phyloP scores from a whole-genome alignment of 257 asterid genomes.

The Scutellaria barbata region DNA sequence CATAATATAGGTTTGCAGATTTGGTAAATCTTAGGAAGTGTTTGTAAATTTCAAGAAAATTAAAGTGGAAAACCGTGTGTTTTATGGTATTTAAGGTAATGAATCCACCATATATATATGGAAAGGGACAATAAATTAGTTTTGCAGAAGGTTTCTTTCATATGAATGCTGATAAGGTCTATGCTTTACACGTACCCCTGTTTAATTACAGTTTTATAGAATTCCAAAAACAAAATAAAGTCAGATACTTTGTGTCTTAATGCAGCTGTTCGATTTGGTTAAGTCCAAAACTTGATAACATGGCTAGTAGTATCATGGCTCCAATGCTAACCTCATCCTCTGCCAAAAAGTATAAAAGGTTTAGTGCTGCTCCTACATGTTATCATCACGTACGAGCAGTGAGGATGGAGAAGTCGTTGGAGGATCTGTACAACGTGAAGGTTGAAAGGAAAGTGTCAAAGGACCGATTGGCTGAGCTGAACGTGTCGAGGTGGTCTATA shows the following conservation, averaged over 20 bases:
- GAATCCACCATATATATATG: no score
- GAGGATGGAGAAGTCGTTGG: slow-evolving; percentile 76
- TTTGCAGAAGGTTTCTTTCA: no score
- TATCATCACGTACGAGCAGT: slow-evolving; percentile 46
- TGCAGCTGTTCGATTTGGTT: background rate
- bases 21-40: background rate
- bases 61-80: background rate
- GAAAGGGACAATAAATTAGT: no score
- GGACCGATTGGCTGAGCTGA: slow-evolving; percentile 68
- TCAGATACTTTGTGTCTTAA: background rate
- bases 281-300: slow-evolving; percentile 28
- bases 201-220: no score
- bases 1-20: background rate
- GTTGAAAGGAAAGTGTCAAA: slow-evolving; percentile 76
- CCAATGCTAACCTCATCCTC: slow-evolving; percentile 48
- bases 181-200: no score
- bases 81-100: no score
- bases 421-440: slow-evolving; percentile 85
- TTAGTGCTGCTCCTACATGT: slow-evolving; percentile 22
- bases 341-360: slow-evolving; percentile 29
- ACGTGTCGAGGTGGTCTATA: slow-evolving; percentile 74
- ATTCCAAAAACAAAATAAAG: no score
- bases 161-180: no score
- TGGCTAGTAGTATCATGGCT: slow-evolving; percentile 55
- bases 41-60: background rate